phyloP scores from a whole-genome alignment of 2,329 filamentous ascomycete genomes.

The Diaporthe sp. region DNA sequence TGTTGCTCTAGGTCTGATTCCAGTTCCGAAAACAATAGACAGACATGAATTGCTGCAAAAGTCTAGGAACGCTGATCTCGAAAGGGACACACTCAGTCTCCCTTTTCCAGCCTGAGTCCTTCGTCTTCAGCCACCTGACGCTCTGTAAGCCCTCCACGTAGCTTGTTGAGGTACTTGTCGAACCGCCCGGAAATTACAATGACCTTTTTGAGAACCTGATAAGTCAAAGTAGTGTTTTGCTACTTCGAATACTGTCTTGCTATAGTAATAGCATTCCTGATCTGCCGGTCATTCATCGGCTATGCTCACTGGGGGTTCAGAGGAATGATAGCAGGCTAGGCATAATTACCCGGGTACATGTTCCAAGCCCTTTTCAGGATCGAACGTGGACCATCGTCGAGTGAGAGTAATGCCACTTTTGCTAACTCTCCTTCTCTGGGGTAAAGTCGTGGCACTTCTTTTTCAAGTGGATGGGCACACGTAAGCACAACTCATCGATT shows the following conservation, averaged over 20 bases:
- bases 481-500: not conserved
- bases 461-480: not conserved
- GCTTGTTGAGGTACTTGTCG: conserved; percentile 24
- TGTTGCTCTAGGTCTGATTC: not conserved
- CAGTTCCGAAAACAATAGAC: too few relatives aligned
- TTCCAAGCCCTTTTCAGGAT: not conserved
- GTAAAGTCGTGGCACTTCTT: not conserved
- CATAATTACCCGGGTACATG: too few relatives aligned
- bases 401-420: not conserved
- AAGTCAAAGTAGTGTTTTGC: conserved; percentile 8
- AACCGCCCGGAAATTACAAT: conserved; percentile 4
- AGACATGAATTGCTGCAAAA: not conserved
- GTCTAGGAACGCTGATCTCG: not conserved
- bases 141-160: not conserved
- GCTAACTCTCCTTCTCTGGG: not conserved
- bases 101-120: not conserved
- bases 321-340: too few relatives aligned
- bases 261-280: conserved; percentile 40
- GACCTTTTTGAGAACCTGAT: not conserved
- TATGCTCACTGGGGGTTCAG: too few relatives aligned
- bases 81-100: not conserved
- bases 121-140: not conserved
- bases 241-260: conserved; percentile 45
- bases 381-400: not conserved
- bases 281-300: conserved; percentile 7